A percentile compares a stretch with the other conserved stretches of the same genome.
These are phyloP conservation scores for Capsicum rhomboideum DNA, from an alignment of 257 asterid genomes.

Conservation along the genomic window DNA sequence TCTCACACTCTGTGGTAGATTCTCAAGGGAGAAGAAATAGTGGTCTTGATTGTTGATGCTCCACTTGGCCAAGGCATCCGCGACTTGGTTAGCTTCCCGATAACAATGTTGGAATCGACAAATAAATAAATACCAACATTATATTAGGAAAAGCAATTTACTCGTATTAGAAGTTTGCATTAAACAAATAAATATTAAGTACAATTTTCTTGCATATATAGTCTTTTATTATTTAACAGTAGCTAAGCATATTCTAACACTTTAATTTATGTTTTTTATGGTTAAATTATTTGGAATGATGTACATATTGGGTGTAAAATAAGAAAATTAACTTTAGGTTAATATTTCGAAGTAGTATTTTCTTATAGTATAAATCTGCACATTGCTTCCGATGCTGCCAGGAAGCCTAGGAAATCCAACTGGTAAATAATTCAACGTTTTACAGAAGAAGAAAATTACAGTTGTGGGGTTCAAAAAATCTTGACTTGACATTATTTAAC, in stretches of 20 bases:
- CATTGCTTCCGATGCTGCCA: slow-evolving; percentile 15
- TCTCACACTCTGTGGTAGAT: no score
- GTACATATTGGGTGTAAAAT: not conserved
- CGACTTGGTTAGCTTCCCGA: no score
- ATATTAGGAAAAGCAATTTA: no score
- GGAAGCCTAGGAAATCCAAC: slow-evolving; percentile 13
- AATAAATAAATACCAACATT: no score
- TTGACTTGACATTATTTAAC: not conserved
- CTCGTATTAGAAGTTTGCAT: no score
- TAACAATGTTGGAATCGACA: no score
- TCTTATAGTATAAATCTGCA: not conserved
- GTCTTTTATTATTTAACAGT: no score
- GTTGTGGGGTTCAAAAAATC: slow-evolving; percentile 5
- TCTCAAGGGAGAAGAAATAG: no score
- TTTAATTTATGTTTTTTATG: not conserved
- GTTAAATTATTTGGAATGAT: not conserved
- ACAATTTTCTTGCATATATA: no score
- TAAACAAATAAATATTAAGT: no score
- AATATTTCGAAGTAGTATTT: not conserved
- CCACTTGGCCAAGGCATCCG: no score
- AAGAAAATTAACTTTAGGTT: not conserved
- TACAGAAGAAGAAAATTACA: not conserved
- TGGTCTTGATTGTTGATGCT: no score
- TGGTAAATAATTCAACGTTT: not conserved
- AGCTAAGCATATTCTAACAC: not conserved